phyloP scores from a whole-genome alignment of 148 eudicot species.

The Euryodendron excelsum region DNA sequence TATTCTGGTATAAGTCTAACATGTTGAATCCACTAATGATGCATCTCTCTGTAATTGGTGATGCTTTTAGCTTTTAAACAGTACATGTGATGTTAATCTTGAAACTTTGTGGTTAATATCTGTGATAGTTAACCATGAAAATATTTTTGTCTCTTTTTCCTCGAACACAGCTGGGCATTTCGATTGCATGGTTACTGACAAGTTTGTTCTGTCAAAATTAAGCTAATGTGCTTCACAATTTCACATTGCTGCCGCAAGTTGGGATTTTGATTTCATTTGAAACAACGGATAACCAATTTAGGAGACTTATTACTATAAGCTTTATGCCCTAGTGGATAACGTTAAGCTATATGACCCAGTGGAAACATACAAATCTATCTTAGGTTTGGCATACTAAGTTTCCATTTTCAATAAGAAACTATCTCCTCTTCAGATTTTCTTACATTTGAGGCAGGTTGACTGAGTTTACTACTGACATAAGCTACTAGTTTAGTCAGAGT shows the following conservation, averaged over 20 bases:
- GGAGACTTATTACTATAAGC: too few species aligned
- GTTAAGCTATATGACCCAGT: too few species aligned
- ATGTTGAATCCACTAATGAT: neutral
- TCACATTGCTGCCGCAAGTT: neutral
- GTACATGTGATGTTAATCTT: neutral
- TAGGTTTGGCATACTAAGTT: neutral
- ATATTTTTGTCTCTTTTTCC: too few species aligned
- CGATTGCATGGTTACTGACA: neutral
- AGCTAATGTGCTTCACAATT: neutral
- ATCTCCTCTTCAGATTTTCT: neutral
- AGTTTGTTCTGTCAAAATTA: slow-evolving; percentile 1
- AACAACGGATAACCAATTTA: too few species aligned
- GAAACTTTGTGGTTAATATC: neutral
- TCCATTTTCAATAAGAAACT: neutral
- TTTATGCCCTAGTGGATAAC: too few species aligned
- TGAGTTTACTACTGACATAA: too few species aligned
- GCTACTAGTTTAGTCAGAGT: too few species aligned
- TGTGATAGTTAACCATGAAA: neutral
- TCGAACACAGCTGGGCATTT: neutral
- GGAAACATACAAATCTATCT: too few species aligned
- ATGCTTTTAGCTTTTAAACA: neutral
- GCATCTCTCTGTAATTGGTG: neutral
- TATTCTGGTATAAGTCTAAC: neutral
- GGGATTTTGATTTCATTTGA: too few species aligned
- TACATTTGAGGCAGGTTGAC: neutral